Base-by-base conservation (phyloP, 768 basidiomycete genomes). In the Filobasidium wieringae region DNA sequence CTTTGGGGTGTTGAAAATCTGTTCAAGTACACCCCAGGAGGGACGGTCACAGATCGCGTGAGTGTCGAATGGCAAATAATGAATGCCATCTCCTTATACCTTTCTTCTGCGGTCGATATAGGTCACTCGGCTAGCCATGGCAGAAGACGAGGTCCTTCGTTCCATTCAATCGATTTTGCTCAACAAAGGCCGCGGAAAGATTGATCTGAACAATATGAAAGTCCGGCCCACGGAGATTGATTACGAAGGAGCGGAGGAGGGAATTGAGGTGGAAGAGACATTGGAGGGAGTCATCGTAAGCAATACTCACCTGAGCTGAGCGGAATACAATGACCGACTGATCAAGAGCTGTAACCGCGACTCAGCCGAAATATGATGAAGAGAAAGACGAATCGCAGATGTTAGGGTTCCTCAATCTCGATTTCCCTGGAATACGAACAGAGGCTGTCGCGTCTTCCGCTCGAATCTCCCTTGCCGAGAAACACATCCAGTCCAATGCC, bases 1-100 rank as follows among this genome's bases (percentile, higher is more conserved):
- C 60, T 73, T 1, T 73, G 68, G 53, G 72, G 72, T 1, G 60
- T 63, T 15, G 65, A 66, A n/a, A 73, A 73, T 51, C 66, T 73
- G 53, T 73, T 73, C 59, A 63, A 54, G 9, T 73, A 71, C 51
- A 61, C 66, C 45, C 65, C 65, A 7, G 65, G 64, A 15, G 72
- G 72, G 4, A 57, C 60, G 15, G 43, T 47, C 4, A 47, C 43
- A 22, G 43, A 47, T 26, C 17, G 43, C 14, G 43, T 47, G 5
- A 26, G 43, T 47, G 7, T 47, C 43, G 43, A 2, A 7, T 7
- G 14, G 4, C 22, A 47, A 40, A 40, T 22, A 11, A 11, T 11
- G 5, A 11, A 11, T 11, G 5, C 11, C 11, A 17, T 40, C 22
- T 40, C 37, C 17, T 17, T 4, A 11, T 5, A 40, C 5, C 22